These are phyloP conservation scores for Ceratocystis smalleyi DNA, from an alignment of 2,329 filamentous ascomycete species.

Conservation along the genomic window DNA sequence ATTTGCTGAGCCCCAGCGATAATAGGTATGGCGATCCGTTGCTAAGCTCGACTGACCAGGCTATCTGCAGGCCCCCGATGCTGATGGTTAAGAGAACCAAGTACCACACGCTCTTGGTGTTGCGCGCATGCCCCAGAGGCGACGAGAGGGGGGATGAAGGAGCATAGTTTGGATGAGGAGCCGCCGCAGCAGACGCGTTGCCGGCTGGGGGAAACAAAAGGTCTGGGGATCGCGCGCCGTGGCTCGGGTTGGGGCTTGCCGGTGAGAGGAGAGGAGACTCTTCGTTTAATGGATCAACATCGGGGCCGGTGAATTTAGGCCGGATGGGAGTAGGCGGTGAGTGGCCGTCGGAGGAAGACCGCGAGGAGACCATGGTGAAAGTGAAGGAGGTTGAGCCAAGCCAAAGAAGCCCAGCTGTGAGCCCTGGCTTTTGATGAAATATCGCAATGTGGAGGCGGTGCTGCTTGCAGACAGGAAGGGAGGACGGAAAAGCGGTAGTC, in stretches of 20 bases:
- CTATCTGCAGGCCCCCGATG: constrained; percentile 79
- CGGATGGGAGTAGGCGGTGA: constrained; percentile 7
- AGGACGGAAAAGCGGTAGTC: neutral
- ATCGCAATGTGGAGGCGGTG: neutral
- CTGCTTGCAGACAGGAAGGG: neutral
- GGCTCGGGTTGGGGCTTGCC: constrained; percentile 8
- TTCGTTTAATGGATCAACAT: constrained; percentile 17
- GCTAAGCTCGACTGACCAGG: constrained; percentile 89
- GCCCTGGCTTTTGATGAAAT: neutral
- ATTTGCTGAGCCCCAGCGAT: constrained; percentile 68
- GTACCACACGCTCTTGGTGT: constrained; percentile 71
- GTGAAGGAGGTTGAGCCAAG: neutral
- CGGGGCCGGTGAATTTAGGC: constrained; percentile 12
- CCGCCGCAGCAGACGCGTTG: constrained; percentile 1
- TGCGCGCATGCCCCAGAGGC: constrained; percentile 25
- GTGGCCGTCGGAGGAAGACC: constrained; percentile 5
- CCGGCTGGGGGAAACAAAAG: constrained; percentile 21
- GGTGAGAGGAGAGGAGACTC: constrained; percentile 17
- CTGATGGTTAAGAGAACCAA: constrained; percentile 72
- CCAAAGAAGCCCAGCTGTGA: neutral
- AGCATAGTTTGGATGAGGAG: neutral
- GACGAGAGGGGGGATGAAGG: neutral
- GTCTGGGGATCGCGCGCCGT: constrained; percentile 22
- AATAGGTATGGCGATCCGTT: constrained; percentile 78
- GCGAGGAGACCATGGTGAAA: constrained; percentile 7